Evolutionary conservation across 2,329 filamentous ascomycete species (phyloP).

Genomic region (Epichloe sylvatica): DNA sequence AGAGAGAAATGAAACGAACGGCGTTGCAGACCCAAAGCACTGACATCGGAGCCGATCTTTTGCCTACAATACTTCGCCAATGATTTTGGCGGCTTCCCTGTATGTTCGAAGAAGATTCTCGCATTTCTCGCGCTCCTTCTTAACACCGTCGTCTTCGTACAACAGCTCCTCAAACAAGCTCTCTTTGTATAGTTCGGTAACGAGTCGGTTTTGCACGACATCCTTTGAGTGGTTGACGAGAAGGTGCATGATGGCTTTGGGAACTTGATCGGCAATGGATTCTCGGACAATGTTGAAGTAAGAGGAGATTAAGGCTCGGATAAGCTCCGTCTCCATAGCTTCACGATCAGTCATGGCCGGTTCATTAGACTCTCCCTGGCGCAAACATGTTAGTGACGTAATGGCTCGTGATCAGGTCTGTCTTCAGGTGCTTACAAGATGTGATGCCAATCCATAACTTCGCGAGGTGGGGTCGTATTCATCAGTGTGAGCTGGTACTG

Average conservation of each 20-base stretch:
- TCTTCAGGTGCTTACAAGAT: conserved; percentile 40
- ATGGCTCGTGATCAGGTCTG: neutral
- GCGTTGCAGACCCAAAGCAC: too few relatives aligned
- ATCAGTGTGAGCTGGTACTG: conserved; percentile 28
- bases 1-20: too few relatives aligned
- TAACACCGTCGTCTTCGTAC: conserved; percentile 94
- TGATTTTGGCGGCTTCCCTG: conserved; percentile 94
- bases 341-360: conserved; percentile 89
- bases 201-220: conserved; percentile 89
- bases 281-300: conserved; percentile 99
- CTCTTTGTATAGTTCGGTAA: conserved; percentile 92
- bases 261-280: conserved; percentile 95
- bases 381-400: conserved; percentile 5
- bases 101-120: conserved; percentile 92
- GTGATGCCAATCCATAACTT: conserved; percentile 31
- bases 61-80: conserved; percentile 74
- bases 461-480: conserved; percentile 29
- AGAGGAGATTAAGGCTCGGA: conserved; percentile 87
- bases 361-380: conserved; percentile 49
- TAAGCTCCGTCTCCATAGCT: conserved; percentile 93
- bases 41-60: too few relatives aligned
- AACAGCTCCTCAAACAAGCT: conserved; percentile 79
- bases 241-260: conserved; percentile 97
- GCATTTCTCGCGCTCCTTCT: conserved; percentile 96
- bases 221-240: conserved; percentile 98